Evolutionary conservation across 2,329 filamentous ascomycete species (phyloP).

Genomic region (Venturia carpophila): DNA sequence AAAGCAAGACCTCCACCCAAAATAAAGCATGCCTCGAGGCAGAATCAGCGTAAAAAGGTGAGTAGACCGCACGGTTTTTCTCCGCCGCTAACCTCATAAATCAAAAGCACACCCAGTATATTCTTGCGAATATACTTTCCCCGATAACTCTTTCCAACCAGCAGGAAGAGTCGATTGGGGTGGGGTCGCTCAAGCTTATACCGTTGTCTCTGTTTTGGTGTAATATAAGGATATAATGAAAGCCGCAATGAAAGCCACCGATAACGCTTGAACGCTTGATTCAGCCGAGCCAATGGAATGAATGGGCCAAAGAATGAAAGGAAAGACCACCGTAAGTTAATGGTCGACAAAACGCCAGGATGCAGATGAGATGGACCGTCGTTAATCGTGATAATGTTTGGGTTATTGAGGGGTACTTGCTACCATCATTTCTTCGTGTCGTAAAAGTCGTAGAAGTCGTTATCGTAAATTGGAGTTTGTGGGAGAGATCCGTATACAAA

Average conservation of each 20-base stretch:
- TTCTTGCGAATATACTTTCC: not conserved
- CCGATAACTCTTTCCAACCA: not conserved
- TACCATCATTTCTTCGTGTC: slow-evolving; percentile 8
- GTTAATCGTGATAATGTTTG: not conserved
- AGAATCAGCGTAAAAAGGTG: not conserved
- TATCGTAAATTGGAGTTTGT: not conserved
- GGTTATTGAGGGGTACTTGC: not conserved
- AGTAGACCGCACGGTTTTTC: not conserved
- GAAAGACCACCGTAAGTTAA: not conserved
- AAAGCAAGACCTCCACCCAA: not conserved
- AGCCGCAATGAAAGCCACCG: not conserved
- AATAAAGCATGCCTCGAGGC: too few species aligned
- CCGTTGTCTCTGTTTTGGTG: not conserved
- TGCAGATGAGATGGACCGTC: not conserved
- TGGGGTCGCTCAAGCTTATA: not conserved
- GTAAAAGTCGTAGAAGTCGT: slow-evolving; percentile 1
- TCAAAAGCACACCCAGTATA: not conserved
- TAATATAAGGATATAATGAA: slow-evolving; percentile 1
- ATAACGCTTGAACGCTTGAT: slow-evolving; percentile 10
- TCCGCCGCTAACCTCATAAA: not conserved
- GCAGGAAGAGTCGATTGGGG: not conserved
- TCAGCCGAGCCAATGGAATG: not conserved
- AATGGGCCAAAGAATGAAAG: not conserved
- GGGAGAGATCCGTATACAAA: not conserved
- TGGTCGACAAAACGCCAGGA: not conserved